Base-by-base conservation (phyloP, 176 grass and related monocot species). In the Aegilops speltoides region DNA sequence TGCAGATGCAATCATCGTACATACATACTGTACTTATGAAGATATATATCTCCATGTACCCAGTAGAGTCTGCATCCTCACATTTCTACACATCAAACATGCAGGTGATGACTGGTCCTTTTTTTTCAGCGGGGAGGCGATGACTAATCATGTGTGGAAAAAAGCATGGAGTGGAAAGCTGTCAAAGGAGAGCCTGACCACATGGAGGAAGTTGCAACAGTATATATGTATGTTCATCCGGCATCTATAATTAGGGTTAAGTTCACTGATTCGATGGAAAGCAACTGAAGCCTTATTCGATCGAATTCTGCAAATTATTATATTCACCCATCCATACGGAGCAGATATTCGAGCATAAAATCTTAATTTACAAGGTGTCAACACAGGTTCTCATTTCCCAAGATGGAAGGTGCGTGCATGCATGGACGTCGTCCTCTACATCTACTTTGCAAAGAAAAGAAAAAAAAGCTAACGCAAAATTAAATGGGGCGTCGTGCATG, bases 281-380 rank as follows among this genome's bases (percentile, higher is more conserved):
- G 72, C 12, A 50, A 75, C 20, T 29, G 3, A 20, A 66, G 63
- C 33, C 32, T 23, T 72, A 72, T 28, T 50, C 24, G 43, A 75
- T 52, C 41, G 26, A 15, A 75, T 45, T 28, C 11, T 73, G 12
- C 38, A 40, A 40, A 40, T 11, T 40, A 19, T 71, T 13, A 40
- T 23, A 75, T 74, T 25, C 40, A 28, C 7, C 3, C 24, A 75
- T 29, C 14, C 43, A 50, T 50, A 28, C 48, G 24, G 24, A 52
- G 25, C 15, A 64, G 65, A 88, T 88, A 84, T 84, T 72, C 74
- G 37, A 63, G 74, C 28, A 73, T n/a, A 88, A 71, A 83, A 84
- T 70, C 73, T 70, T 9, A 64, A 15, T 83, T 82, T 73, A 24
- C 63, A 88, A 62, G 73, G 69, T 74, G 73, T 78, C 46, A 88